Conservation (phyloP, 2,329 filamentous ascomycete genomes). For the Macrophomina pseudophaseolina region DNA sequence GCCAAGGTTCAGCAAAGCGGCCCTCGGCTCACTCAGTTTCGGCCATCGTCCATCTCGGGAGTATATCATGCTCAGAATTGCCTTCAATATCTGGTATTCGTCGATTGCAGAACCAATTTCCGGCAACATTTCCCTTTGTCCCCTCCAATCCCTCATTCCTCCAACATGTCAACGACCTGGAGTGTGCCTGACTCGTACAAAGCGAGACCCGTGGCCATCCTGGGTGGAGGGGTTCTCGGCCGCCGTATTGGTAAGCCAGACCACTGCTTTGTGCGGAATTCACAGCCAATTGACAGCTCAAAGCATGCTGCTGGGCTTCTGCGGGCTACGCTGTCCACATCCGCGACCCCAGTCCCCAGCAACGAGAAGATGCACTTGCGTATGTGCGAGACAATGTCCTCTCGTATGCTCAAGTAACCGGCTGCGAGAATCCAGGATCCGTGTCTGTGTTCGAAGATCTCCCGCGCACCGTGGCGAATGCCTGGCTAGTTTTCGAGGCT, state of each 20-base stretch:
- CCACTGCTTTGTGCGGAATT: background rate
- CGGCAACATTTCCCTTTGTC: background rate
- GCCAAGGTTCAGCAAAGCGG: background rate
- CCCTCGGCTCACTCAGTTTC: background rate
- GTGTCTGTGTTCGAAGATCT: slow-evolving; percentile 46
- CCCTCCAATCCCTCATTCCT: background rate
- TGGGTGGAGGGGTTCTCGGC: slow-evolving; percentile 33
- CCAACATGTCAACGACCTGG: slow-evolving; percentile 8
- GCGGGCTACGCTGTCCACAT: slow-evolving; percentile 52
- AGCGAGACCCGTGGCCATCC: slow-evolving; percentile 32
- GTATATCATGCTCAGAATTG: background rate
- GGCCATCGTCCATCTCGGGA: background rate
- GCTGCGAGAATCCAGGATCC: slow-evolving; percentile 33
- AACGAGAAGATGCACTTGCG: slow-evolving; percentile 44
- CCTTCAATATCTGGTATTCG: no score
- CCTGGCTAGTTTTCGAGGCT: slow-evolving; percentile 62
- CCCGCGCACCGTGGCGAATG: slow-evolving; percentile 47
- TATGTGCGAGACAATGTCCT: slow-evolving; percentile 48
- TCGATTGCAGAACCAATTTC: no score
- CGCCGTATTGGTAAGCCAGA: slow-evolving; percentile 27
- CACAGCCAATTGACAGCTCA: background rate
- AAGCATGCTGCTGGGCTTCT: slow-evolving; percentile 42
- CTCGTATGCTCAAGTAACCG: slow-evolving; percentile 28
- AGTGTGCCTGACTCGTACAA: slow-evolving; percentile 2
- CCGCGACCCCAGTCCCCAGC: slow-evolving; percentile 48